phyloP scores from a whole-genome alignment of 345 rosid genomes.

The Hibiscus syriacus region DNA sequence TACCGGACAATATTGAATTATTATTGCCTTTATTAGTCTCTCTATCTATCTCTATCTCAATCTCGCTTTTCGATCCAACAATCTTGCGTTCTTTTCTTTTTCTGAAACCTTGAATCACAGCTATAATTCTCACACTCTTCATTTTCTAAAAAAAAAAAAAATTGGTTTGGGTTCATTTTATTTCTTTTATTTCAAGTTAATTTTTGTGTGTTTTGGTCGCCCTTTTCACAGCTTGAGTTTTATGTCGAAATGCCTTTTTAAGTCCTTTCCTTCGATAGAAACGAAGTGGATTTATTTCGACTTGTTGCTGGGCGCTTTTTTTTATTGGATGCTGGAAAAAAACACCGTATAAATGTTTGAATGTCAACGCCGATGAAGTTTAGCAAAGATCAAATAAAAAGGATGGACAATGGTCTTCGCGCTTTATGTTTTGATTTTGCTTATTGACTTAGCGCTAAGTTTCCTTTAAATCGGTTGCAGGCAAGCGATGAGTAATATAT shows the following conservation, averaged over 20 bases:
- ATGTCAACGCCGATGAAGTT: slow-evolving; percentile 3
- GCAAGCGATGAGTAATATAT: background rate
- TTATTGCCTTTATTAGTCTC: background rate
- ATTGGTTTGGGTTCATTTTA: background rate
- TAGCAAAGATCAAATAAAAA: too few relatives aligned
- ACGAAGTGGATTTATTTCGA: background rate
- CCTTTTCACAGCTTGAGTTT: background rate
- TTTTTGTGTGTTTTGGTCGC: background rate
- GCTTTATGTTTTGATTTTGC: background rate
- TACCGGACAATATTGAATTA: background rate
- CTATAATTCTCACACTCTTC: background rate
- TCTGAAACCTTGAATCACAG: background rate
- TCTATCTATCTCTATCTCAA: background rate
- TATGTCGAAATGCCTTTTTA: background rate
- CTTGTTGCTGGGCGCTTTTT: background rate
- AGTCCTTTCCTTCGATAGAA: background rate
- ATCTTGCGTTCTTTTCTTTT: too few relatives aligned
- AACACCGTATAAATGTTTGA: background rate
- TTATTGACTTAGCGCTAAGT: background rate
- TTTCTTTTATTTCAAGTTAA: background rate
- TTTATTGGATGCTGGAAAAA: slow-evolving; percentile 12
- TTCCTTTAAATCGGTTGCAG: slow-evolving; percentile 3
- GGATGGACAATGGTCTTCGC: too few relatives aligned
- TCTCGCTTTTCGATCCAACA: background rate
- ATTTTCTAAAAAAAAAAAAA: too few relatives aligned